Base-by-base conservation (phyloP, 2,329 filamentous ascomycete species). In the Fusarium sp. region DNA sequence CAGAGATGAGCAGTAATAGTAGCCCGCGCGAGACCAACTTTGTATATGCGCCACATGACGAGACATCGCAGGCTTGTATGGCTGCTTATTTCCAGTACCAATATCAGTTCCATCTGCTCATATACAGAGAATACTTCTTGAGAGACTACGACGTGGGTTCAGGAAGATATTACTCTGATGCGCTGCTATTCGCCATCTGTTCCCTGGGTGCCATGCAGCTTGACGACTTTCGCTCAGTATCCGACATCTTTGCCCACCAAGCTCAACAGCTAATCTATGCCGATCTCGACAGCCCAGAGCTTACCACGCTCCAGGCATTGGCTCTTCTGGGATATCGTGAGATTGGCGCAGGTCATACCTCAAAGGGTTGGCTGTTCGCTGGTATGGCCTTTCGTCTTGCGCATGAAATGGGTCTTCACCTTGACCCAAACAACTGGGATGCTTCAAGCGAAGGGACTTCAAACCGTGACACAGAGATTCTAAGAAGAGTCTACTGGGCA, bases 401-500 rank as follows among this genome's bases (percentile, higher is more conserved):
- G 1, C 83, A 85, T 53, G 84, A 85, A 67, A 86, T 86, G 84
- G 84, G 84, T 2, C 77, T 86, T 18, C 84, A 86, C 67, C 78
- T 86, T 1, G 84, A 86, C 51, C 84, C 84, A 1, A 83, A 78
- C 53, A 85, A 86, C 66, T 86, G 83, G 84, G 79, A 81, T 46
- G 77, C 78, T 23, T 77, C 79, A 10, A 75, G 76, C 7, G 81
- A 83, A 40, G 69, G 55, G 30, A 46, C 57, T 6, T 74, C 59
- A 23, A 74, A 75, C 30, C 70, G 75, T 2, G 84, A 86, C 28
- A 79, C 82, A n/a, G 83, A 86, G 64, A 82, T 86, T 18, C 73
- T 84, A 5, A 78, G 84, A 10, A 77, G 84, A 23, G 82, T 84
- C 3, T 86, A 86, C 70, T 86, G 84, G 84, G 83, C 82, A 23